Evolutionary conservation across 441 rosid species (phyloP).

Genomic region (Aquilaria agallochum): DNA sequence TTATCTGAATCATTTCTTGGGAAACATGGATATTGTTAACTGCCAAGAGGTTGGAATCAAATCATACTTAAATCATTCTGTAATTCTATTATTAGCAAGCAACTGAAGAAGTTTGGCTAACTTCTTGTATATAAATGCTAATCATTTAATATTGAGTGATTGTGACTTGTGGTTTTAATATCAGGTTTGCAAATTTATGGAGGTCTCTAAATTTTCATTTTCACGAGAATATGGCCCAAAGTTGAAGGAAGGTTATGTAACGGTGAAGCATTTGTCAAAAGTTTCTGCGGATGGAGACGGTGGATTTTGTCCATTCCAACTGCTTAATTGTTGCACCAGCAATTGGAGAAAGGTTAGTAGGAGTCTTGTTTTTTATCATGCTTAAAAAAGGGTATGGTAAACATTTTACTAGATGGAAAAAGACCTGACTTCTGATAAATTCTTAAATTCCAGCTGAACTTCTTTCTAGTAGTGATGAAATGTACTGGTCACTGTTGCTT

Average conservation of each 20-base stretch:
- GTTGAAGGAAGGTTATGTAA: conserved; percentile 69
- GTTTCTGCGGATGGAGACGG: conserved; percentile 27
- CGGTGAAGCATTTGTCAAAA: conserved; percentile 55
- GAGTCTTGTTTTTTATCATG: background rate
- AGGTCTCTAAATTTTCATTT: conserved; percentile 71
- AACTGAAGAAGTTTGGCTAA: background rate
- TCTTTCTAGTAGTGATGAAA: background rate
- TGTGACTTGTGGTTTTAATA: background rate
- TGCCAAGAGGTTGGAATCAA: conserved; percentile 50
- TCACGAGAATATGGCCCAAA: conserved; percentile 67
- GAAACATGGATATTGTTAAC: conserved; percentile 63
- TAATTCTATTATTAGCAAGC: conserved; percentile 1
- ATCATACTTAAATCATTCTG: background rate
- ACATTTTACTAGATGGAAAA: too few species aligned
- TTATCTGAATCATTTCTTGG: conserved; percentile 62
- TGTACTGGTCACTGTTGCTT: background rate
- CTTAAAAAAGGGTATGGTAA: too few species aligned
- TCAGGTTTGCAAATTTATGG: conserved; percentile 78
- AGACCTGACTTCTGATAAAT: background rate
- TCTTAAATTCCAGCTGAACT: background rate
- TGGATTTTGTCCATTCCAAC: conserved; percentile 32
- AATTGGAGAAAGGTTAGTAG: conserved; percentile 56
- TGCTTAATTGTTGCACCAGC: conserved; percentile 43
- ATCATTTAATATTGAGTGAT: background rate
- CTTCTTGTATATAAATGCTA: background rate